phyloP scores from a whole-genome alignment of 208 protist species.

The Acanthamoeba quina region DNA sequence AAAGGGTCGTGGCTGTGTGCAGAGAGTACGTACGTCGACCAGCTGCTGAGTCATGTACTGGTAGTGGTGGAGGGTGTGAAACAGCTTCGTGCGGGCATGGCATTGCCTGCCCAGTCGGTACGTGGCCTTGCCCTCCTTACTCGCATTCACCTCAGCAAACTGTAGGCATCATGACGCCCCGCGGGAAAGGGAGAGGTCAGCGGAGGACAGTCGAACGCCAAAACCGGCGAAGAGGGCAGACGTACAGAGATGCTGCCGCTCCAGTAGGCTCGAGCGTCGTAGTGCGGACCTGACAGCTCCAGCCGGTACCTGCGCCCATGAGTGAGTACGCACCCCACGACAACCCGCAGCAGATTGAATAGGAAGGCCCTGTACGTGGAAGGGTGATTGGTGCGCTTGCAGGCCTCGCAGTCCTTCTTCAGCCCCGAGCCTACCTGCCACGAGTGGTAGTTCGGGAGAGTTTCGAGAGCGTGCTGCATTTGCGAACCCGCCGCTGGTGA shows the following conservation, averaged over 20 bases:
- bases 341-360: neutral
- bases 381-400: neutral
- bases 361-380: neutral
- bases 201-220: neutral
- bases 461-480: neutral
- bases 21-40: neutral
- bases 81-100: neutral
- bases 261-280: conserved; percentile 2
- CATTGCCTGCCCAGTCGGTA: conserved; percentile 20
- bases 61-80: conserved; percentile 40
- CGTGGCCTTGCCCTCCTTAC: neutral
- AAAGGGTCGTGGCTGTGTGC: neutral
- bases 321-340: neutral
- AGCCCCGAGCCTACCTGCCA: neutral
- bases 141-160: neutral
- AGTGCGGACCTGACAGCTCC: conserved; percentile 8
- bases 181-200: neutral
- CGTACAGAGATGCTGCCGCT: conserved; percentile 40
- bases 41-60: conserved; percentile 7
- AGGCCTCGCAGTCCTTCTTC: conserved; percentile 42
- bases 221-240: neutral
- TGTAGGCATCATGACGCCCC: neutral
- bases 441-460: conserved; percentile 20
- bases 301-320: neutral
- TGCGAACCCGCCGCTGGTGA: neutral